phyloP scores from a whole-genome alignment of 768 basidiomycete genomes.

The Psilocybe tampanensis region DNA sequence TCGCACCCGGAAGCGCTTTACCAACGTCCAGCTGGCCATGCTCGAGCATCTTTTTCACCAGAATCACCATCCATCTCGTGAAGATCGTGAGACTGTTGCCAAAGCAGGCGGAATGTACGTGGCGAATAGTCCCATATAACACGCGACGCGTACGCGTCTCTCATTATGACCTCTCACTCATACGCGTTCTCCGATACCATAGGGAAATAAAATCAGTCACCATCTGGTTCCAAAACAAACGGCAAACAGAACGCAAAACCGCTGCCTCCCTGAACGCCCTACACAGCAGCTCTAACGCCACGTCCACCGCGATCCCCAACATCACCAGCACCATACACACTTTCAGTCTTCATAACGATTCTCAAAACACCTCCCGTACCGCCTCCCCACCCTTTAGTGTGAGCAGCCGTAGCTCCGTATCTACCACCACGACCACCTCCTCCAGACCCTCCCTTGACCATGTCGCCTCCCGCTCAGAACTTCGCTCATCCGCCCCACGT shows the following conservation, averaged over 20 bases:
- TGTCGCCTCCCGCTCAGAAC: conserved; percentile 58
- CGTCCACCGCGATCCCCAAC: conserved; percentile 32
- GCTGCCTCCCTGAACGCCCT: conserved; percentile 31
- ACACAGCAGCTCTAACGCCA: conserved; percentile 16
- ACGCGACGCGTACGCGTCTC: conserved; percentile 6
- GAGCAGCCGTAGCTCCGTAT: conserved; percentile 26
- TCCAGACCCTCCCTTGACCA: conserved; percentile 58
- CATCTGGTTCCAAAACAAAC: conserved; percentile 87
- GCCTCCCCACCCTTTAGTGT: conserved; percentile 25
- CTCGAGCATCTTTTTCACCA: conserved; percentile 75
- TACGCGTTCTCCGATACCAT: neutral
- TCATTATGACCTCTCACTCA: conserved; percentile 3
- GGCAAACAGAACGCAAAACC: conserved; percentile 66
- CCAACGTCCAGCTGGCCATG: conserved; percentile 66
- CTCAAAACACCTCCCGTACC: conserved; percentile 21
- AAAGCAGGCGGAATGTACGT: conserved; percentile 66
- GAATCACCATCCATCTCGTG: conserved; percentile 74
- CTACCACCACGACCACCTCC: conserved; percentile 28
- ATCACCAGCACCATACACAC: conserved; percentile 30
- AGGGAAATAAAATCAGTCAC: conserved; percentile 74
- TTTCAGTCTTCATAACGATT: conserved; percentile 22
- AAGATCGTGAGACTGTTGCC: conserved; percentile 68
- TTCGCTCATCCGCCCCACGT: conserved; percentile 39
- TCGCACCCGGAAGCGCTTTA: conserved; percentile 74
- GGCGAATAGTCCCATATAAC: conserved; percentile 7